Evolutionary conservation across 768 basidiomycete species (phyloP), one percentile per base, ranked within the genome.

Genomic region (Cyclocybe aegerita): DNA sequence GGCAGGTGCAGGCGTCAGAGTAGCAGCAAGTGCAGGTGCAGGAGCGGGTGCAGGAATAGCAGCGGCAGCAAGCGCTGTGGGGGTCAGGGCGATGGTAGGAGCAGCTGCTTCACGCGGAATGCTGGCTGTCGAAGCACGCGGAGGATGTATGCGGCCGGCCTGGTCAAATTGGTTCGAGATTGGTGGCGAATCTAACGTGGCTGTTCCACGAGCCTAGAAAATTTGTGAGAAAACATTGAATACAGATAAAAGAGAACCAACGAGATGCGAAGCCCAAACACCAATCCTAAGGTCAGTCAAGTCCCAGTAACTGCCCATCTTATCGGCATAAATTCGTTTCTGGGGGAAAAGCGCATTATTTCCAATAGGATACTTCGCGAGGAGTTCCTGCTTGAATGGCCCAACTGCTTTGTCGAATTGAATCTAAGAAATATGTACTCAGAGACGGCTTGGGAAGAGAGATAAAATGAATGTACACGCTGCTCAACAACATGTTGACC

Each of bases 211-310:
- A 10, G 43, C 50, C 50, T 52, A 39, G 7, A 43, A 29, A 35
- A 46, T 46, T n/a, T 32, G 31, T 8, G 39, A 32, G 12, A 12
- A 34, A 14, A n/a, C 7, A 4, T 16, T 43, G 16, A 5, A 34
- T 17, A 50, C 31, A 16, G 3, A 36, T 44, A 38, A 29, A 9
- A 5, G 29, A 4, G 11, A 9, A 32, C 46, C 1, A 4, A 52
- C 50, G 7, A 52, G 9, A 41, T 52, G 50, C 4, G 44, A 29
- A 15, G 50, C 50, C 44, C 50, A 52, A 31, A 52, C 44, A 39
- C 41, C 39, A 38, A 52, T 34, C 33, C 35, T 47, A 17, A 52
- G 4, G 7, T 47, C 50, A 6, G 43, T 52, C 9, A 52, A 38
- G 11, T 52, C 44, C 35, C 45, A 52, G 45, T 46, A 40, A 2